Evolutionary conservation across 768 basidiomycete genomes (phyloP).

Genomic region (Lyophyllum shimeji): DNA sequence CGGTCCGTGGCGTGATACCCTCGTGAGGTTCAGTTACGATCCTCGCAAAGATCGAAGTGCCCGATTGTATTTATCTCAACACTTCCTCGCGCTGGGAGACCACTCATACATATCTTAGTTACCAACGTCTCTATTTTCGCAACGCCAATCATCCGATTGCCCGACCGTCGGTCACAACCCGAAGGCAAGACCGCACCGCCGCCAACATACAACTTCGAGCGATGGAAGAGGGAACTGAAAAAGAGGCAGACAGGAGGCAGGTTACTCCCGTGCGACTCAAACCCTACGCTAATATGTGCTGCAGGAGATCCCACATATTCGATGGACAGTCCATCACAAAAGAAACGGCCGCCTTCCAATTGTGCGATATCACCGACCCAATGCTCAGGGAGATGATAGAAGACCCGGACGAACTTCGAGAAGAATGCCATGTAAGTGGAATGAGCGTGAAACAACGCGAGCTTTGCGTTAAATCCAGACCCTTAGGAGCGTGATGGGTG

Average conservation of each 20-base stretch:
- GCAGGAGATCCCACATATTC: conserved; percentile 78
- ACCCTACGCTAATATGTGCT: not conserved
- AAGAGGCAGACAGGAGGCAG: conserved; percentile 47
- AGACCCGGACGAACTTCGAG: conserved; percentile 64
- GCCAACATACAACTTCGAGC: conserved; percentile 38
- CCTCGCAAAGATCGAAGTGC: conserved; percentile 74
- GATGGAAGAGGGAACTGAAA: conserved; percentile 37
- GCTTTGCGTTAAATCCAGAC: not conserved
- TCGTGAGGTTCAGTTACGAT: conserved; percentile 87
- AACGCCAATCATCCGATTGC: conserved; percentile 81
- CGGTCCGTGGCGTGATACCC: conserved; percentile 91
- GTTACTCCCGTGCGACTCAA: conserved; percentile 1
- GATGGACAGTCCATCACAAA: conserved; percentile 79
- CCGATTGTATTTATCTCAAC: conserved; percentile 60
- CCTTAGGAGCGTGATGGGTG: conserved; percentile 85
- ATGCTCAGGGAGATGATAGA: conserved; percentile 83
- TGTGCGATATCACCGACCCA: conserved; percentile 89
- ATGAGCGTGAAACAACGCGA: too few relatives aligned
- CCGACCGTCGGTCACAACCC: conserved; percentile 71
- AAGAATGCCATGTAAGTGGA: conserved; percentile 68
- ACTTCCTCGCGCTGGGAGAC: conserved; percentile 4
- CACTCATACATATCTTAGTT: conserved; percentile 46
- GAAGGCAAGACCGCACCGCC: conserved; percentile 58
- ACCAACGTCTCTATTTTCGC: conserved; percentile 89
- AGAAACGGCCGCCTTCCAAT: conserved; percentile 91